These are phyloP conservation scores for Mycena capillaripes DNA, from an alignment of 768 basidiomycete species.

Conservation along the genomic window DNA sequence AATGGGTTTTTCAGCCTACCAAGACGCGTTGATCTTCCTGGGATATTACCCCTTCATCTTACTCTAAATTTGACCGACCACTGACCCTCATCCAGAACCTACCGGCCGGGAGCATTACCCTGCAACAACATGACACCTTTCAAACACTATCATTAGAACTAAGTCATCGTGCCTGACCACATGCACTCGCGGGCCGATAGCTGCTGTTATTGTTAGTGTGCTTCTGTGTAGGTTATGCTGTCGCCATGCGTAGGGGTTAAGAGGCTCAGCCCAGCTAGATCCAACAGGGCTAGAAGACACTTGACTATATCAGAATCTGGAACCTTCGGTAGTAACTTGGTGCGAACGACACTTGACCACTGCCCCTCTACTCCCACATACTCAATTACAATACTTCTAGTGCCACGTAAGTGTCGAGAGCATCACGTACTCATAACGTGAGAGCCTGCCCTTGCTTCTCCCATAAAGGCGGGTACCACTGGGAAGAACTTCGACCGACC, in stretches of 20 bases:
- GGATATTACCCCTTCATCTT: too few relatives aligned
- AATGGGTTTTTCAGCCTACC: too few relatives aligned
- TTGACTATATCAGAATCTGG: not conserved
- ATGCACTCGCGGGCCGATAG: not conserved
- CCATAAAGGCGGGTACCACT: not conserved
- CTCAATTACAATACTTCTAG: too few relatives aligned
- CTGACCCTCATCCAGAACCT: too few relatives aligned
- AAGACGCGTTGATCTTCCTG: too few relatives aligned
- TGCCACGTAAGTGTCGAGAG: not conserved
- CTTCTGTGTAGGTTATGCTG: not conserved
- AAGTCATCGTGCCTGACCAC: not conserved
- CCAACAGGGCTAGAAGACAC: not conserved
- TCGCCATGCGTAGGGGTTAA: not conserved
- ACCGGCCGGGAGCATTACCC: too few relatives aligned
- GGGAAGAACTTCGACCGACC: not conserved
- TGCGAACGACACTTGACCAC: not conserved
- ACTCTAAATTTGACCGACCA: too few relatives aligned
- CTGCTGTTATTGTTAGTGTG: not conserved
- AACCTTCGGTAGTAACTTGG: not conserved
- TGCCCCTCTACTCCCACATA: not conserved
- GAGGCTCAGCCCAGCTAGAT: not conserved
- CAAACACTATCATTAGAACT: not conserved
- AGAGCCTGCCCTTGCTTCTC: not conserved
- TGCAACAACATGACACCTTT: too few relatives aligned
- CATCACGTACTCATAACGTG: slow-evolving; percentile 1